A percentile compares a stretch with the other conserved stretches of the same genome.
phyloP scores from a whole-genome alignment of 1,139 yeast genomes.

The Casaregolazyma suthepensis region DNA sequence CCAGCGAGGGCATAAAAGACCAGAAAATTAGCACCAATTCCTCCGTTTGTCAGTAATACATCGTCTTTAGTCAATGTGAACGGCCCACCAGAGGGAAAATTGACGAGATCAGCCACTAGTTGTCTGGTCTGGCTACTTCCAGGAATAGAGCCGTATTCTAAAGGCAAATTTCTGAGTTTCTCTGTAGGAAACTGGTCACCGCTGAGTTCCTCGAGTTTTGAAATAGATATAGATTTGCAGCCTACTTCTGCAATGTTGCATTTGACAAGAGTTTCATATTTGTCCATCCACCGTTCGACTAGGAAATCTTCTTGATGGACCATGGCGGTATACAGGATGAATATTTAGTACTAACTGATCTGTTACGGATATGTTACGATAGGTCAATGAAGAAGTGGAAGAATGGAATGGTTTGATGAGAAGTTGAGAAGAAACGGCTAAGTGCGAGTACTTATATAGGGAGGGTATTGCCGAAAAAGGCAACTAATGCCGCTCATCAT shows the following conservation, averaged over 20 bases:
- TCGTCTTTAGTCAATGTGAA: constrained; percentile 29
- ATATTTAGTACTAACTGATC: no score
- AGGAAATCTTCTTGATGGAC: constrained; percentile 35
- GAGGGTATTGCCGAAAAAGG: no score
- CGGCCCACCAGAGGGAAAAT: constrained; percentile 24
- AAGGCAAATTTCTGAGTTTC: constrained; percentile 23
- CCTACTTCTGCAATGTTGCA: constrained; percentile 53
- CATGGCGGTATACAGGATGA: constrained; percentile 14
- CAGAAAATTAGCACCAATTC: constrained; percentile 53
- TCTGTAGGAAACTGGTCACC: constrained; percentile 27
- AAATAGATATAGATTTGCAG: constrained; percentile 41
- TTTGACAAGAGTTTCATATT: constrained; percentile 39
- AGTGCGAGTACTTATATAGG: no score
- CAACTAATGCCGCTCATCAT: no score
- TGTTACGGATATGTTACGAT: no score
- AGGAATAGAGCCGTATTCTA: constrained; percentile 45
- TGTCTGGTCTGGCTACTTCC: constrained; percentile 41
- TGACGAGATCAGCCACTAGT: constrained; percentile 37
- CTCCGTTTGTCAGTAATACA: constrained; percentile 50
- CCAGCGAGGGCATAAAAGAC: constrained; percentile 43
- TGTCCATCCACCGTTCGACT: constrained; percentile 57
- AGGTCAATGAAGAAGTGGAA: no score
- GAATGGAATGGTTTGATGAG: no score
- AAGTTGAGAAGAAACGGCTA: no score
- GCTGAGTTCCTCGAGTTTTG: constrained; percentile 35